Base-by-base conservation (phyloP, 2,329 filamentous ascomycete genomes). In the Fragosphaeria purpurea region DNA sequence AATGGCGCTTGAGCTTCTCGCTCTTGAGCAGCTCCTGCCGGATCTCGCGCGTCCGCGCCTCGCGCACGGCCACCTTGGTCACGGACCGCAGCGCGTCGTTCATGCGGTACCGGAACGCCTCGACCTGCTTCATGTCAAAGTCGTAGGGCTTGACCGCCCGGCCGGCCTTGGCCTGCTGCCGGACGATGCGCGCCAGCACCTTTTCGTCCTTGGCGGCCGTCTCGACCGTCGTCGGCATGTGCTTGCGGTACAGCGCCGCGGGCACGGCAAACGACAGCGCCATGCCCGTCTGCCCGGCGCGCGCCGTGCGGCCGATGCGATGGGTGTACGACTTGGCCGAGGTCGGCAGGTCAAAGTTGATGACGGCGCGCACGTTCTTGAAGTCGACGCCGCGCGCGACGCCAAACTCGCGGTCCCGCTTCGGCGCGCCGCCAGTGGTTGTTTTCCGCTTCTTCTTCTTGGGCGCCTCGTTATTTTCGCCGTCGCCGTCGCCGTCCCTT, bases 381-480 rank as follows among this genome's bases (percentile, higher is more conserved):
- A 98, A 98, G 67, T 98, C 93, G 59, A 98, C 94, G 52, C 91
- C 93, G 60, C 93, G 81, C 9, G 90, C 91, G n/a, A 98, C 85
- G 13, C 93, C 90, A 61, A 93, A 98, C 62, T 98, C 93, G 56
- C 86, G 85, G 61, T 94, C 86, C 34, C 72, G 74, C 59, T 82
- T 83, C 3, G 22, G 22, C 22, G 22, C 22, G 22, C 22, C 22
- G 22, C 22, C 22, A 22, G 22, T 22, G 6, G 74, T 70, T 12
- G 75, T 74, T 64, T 83, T 82, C 53, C 80, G 79, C 63, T 83
- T 83, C 64, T 85, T 85, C 65, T 85, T 85, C 56, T 76, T 75
- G 34, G 70, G 65, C 47, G 61, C 54, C 33, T 61, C 55, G 11
- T 50, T 48, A 32, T n/a, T 56, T 66, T 58, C 57, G 0, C 54